Evolutionary conservation across 2,329 filamentous ascomycete genomes (phyloP), one percentile per base, ranked within the genome.

Genomic region (Hypoxylon sp.): DNA sequence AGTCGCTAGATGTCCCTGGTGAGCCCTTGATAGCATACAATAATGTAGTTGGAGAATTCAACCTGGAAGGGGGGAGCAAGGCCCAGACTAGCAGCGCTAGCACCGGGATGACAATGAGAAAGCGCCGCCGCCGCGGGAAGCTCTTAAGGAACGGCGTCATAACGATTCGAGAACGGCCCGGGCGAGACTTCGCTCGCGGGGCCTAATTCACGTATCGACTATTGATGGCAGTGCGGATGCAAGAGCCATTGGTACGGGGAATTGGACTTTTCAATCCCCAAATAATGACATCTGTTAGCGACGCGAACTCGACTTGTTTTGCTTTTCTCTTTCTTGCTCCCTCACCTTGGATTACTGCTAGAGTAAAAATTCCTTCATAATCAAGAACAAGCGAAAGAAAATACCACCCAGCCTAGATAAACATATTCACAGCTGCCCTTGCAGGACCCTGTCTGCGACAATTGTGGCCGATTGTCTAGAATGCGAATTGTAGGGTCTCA

Each of bases 141-240:
- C 71, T 73, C 33, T 67, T 72, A 33, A 76, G 52, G 24, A 76
- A 65, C 35, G 69, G 70, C 37, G 65, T 68, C 73, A 76, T 76
- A n/a, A 39, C 60, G 47, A 63, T 53, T 50, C 55, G 46, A n/a
- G 65, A 68, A 54, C 22, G 17, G 44, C 57, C 31, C 57, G 50
- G 35, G 33, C 56, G 52, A 44, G 11, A 55, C 22, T 29, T 67
- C 56, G 44, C 57, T 56, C 57, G 26, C 14, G 6, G 51, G 24
- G 39, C 54, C 57, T 53, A 52, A 42, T 65, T 62, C 60, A 70
- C 37, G 65, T 53, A 33, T 57, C 51, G 61, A 60, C n/a, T 65
- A 6, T 56, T 24, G 19, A 57, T 59, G 60, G 53, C 47, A 47
- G 29, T 19, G 61, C 39, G 31, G 42, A 63, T 50, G 39, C 62